Evolutionary conservation across 768 basidiomycete genomes (phyloP).

Genomic region (Leccinum arenicola): DNA sequence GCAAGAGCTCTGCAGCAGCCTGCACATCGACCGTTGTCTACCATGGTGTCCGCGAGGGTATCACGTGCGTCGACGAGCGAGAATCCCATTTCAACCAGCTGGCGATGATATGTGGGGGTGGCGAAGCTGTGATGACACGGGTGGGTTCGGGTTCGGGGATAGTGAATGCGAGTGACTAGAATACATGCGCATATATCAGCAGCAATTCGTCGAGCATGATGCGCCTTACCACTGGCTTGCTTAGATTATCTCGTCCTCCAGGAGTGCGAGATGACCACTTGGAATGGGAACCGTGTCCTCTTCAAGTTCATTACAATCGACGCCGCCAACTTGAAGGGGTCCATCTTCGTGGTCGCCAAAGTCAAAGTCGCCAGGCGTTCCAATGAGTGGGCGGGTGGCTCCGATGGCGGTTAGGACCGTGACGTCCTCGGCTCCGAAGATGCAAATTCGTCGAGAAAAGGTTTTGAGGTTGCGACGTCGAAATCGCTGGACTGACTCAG

Average conservation of each 20-base stretch:
- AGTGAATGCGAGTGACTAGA: conserved; percentile 12
- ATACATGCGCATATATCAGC: not conserved
- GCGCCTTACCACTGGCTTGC: conserved; percentile 48
- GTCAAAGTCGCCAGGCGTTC: conserved; percentile 55
- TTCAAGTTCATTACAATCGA: conserved; percentile 32
- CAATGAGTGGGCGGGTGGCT: conserved; percentile 21
- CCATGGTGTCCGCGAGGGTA: conserved; percentile 69
- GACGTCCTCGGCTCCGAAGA: conserved; percentile 16
- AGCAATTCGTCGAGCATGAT: not conserved
- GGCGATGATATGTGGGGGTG: conserved; percentile 86
- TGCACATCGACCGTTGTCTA: conserved; percentile 64
- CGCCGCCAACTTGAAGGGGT: conserved; percentile 31
- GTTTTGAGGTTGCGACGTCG: conserved; percentile 11
- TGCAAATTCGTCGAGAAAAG: conserved; percentile 44
- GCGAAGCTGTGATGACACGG: conserved; percentile 36
- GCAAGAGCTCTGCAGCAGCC: conserved; percentile 49
- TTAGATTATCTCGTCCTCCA: conserved; percentile 66
- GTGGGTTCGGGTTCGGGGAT: conserved; percentile 11
- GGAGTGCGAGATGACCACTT: conserved; percentile 15
- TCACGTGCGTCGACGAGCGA: conserved; percentile 70
- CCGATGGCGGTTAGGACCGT: not conserved
- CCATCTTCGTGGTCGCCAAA: conserved; percentile 55
- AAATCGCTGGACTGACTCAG: not conserved
- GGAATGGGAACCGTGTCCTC: conserved; percentile 14
- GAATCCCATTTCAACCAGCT: conserved; percentile 96